Conservation (phyloP, 1,284 basidiomycete genomes). For the Psilocybe mexicana region DNA sequence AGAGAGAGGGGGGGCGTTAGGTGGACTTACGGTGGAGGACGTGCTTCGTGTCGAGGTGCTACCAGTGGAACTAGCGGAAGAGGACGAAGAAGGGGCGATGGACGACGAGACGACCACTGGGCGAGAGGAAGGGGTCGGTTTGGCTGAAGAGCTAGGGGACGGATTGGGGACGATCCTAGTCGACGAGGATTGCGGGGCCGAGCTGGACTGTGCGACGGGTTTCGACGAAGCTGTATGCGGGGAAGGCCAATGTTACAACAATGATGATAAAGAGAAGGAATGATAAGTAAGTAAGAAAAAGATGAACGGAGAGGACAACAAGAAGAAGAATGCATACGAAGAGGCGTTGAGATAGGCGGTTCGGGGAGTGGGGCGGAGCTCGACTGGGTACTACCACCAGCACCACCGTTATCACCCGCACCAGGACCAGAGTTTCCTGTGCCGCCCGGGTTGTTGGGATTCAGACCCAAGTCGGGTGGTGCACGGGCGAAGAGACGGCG, state of each 20-base stretch:
- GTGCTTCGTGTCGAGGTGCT: neutral
- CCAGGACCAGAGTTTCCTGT: neutral
- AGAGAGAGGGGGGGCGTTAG: neutral
- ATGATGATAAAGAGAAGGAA: neutral
- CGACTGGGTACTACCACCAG: neutral
- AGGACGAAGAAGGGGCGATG: slow-evolving; percentile 10
- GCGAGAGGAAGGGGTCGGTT: slow-evolving; percentile 2
- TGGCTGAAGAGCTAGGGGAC: neutral
- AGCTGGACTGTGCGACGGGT: neutral
- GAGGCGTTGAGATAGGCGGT: neutral
- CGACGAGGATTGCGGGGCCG: neutral
- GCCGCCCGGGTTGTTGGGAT: neutral
- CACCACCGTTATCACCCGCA: neutral
- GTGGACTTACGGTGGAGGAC: neutral
- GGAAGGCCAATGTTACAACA: neutral
- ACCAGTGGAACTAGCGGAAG: slow-evolving; percentile 1
- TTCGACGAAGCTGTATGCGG: neutral
- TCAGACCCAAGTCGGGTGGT: neutral
- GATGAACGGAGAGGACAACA: neutral
- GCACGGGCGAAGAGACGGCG: slow-evolving; percentile 10
- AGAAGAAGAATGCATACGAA: neutral
- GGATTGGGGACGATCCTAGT: neutral
- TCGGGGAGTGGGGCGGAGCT: neutral
- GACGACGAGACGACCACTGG: neutral
- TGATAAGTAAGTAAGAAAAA: too few species aligned